Evolutionary conservation across 306 rosid species (phyloP).

Genomic region (Urtica urens): DNA sequence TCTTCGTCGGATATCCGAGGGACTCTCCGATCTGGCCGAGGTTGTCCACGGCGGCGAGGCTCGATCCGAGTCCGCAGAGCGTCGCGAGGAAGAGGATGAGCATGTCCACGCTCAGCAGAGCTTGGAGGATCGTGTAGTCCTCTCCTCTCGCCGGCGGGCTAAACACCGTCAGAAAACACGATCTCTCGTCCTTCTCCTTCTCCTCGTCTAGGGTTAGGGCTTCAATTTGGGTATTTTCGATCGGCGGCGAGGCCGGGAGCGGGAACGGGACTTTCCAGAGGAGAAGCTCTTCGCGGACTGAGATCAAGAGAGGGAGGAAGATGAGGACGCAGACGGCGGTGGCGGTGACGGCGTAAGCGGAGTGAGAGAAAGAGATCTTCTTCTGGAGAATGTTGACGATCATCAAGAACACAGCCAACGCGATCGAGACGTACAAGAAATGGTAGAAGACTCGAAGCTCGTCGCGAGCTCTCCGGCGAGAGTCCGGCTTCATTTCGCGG

Average conservation of each 20-base stretch:
- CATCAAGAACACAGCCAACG: slow-evolving; percentile 32
- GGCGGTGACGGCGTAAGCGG: slow-evolving; percentile 22
- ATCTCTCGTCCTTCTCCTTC: too few species aligned
- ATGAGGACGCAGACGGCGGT: slow-evolving; percentile 19
- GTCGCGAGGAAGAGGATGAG: slow-evolving; percentile 23
- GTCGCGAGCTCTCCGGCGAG: slow-evolving; percentile 4
- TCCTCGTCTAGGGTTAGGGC: too few species aligned
- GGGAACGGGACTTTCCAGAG: slow-evolving; percentile 17
- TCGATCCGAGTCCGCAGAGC: slow-evolving; percentile 32
- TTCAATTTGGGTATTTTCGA: slow-evolving; percentile 2
- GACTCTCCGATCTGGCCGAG: slow-evolving; percentile 48
- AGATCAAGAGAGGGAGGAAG: slow-evolving; percentile 24
- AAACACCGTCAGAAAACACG: slow-evolving; percentile 13
- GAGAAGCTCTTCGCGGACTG: slow-evolving; percentile 18
- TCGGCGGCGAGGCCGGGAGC: background rate
- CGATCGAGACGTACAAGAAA: slow-evolving; percentile 30
- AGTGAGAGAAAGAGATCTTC: slow-evolving; percentile 6
- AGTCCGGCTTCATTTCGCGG: slow-evolving; percentile 15
- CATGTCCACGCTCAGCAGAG: slow-evolving; percentile 33
- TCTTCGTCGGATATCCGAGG: slow-evolving; percentile 20
- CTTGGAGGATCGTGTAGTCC: slow-evolving; percentile 39
- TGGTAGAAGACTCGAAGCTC: slow-evolving; percentile 31
- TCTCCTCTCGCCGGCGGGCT: slow-evolving; percentile 31
- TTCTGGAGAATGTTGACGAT: slow-evolving; percentile 19
- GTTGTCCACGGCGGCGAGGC: slow-evolving; percentile 35